These are phyloP conservation scores for Claviceps maximensis DNA, from an alignment of 2,329 filamentous ascomycete genomes.

Conservation along the genomic window DNA sequence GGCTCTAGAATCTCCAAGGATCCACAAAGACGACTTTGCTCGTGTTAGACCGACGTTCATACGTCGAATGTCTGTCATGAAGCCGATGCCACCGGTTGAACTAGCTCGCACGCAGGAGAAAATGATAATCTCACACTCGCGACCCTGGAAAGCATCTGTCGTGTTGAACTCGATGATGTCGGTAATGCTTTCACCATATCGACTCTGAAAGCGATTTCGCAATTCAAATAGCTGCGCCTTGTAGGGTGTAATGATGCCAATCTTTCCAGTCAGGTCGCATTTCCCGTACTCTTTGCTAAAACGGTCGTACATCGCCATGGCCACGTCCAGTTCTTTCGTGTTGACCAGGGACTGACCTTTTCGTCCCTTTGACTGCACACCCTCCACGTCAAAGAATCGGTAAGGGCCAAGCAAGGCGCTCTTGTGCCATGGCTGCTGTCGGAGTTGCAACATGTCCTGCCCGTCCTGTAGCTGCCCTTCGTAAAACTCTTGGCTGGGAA, in stretches of 20 bases:
- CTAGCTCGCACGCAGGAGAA: conserved; percentile 96
- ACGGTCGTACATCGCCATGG: conserved; percentile 71
- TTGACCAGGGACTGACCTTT: conserved; percentile 88
- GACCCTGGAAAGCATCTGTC: conserved; percentile 92
- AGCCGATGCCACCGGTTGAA: conserved; percentile 88
- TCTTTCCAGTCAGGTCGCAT: conserved; percentile 64
- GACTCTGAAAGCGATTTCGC: conserved; percentile 56
- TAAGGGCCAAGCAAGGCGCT: conserved; percentile 77
- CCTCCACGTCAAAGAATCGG: conserved; percentile 92
- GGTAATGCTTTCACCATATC: conserved; percentile 62
- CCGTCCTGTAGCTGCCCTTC: conserved; percentile 79
- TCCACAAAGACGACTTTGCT: conserved; percentile 93
- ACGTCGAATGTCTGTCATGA: conserved; percentile 93
- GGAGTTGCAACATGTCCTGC: conserved; percentile 62
- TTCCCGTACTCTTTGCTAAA: conserved; percentile 58
- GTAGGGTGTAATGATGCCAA: conserved; percentile 96
- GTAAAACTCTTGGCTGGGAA: conserved; percentile 87
- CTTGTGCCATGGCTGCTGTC: conserved; percentile 73
- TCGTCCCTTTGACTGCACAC: conserved; percentile 67
- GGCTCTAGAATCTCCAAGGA: conserved; percentile 81
- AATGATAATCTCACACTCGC: conserved; percentile 95
- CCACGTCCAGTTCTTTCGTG: conserved; percentile 71
- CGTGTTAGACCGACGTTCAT: conserved; percentile 98
- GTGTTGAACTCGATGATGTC: conserved; percentile 93
- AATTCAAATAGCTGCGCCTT: conserved; percentile 82